Conservation (phyloP, 1,139 yeast genomes). For the Zygotorulaspora mrakii region DNA sequence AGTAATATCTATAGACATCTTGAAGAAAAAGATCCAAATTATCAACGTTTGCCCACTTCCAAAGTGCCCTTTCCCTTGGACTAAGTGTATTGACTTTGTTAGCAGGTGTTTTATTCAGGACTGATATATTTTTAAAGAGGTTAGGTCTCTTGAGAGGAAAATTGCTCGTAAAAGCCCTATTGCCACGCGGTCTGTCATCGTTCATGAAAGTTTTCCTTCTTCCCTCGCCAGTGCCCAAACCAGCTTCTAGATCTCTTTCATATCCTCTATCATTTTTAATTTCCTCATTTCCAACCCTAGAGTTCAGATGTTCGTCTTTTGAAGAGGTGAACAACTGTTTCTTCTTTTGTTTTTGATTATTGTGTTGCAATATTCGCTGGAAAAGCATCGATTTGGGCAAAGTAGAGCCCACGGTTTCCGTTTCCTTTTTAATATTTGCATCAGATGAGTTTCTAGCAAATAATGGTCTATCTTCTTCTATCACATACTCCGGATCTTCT, state of each 20-base stretch:
- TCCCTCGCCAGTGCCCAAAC: conserved; percentile 2
- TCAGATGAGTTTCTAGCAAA: conserved; percentile 7
- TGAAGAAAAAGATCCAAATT: conserved; percentile 81
- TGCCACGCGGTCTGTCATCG: conserved; percentile 6
- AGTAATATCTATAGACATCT: conserved; percentile 78
- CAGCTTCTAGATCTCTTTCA: conserved; percentile 9
- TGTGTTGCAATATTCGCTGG: conserved; percentile 14
- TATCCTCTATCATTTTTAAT: not conserved
- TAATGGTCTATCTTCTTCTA: conserved; percentile 19
- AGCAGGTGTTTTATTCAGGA: conserved; percentile 31
- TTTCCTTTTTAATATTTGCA: conserved; percentile 7
- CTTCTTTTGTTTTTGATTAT: conserved; percentile 9
- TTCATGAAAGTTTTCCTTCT: conserved; percentile 13
- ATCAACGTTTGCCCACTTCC: conserved; percentile 95
- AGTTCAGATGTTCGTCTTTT: conserved; percentile 7
- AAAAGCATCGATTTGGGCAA: conserved; percentile 14
- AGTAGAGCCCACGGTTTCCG: not conserved
- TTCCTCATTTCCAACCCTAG: not conserved
- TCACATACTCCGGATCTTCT: conserved; percentile 15
- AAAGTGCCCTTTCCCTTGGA: conserved; percentile 77
- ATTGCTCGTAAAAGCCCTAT: conserved; percentile 2
- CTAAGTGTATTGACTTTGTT: conserved; percentile 36
- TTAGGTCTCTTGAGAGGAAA: conserved; percentile 26
- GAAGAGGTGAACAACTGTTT: conserved; percentile 16
- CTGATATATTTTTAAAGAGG: conserved; percentile 28